Evolutionary conservation across 352 stramenopile genomes (phyloP), one percentile per base, ranked within the genome.

Genomic region (Hyaloperonospora brassicae): DNA sequence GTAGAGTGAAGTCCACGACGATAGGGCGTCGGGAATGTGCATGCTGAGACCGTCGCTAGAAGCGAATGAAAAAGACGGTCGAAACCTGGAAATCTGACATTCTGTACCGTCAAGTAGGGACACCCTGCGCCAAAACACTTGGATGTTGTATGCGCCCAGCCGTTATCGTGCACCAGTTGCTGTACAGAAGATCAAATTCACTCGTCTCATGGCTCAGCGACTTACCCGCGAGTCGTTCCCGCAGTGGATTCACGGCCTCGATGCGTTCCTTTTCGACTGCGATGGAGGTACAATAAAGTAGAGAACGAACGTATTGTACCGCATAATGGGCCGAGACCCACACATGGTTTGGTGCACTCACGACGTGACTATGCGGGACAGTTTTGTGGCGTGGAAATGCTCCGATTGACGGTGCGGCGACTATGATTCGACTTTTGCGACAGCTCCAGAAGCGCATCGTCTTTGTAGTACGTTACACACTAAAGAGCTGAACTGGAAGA

Each of bases 241-340:
- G 58, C 69, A 75, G 55, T 91, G 78, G 78, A 73, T 88, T 43
- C 47, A 73, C 30, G 59, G 66, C 11, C 55, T 89, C 22, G 80
- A 91, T 57, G 69, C 76, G 27, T 89, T 91, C 61, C 70, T 91
- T 21, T 80, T 91, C 34, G 83, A 93, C 64, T 93, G 83, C 58
- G 83, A 93, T 65, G 83, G 83, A 57, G 81, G 81, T 89, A 46
- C 35, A 52, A 27, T 17, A 5, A 46, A 27, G 7, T 7, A 47
- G 30, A 42, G 22, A 46, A 13, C 4, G 27, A n/a, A n/a, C n/a
- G 42, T 34, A 5, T 11, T 9, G 13, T 47, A 23, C 14, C 1
- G 23, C n/a, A 22, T 34, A 42, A 44, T 14, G 10, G 42, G 1
- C 13, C 5, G 55, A 48, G 3, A 47, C 17, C 6, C 22, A 25